Evolutionary conservation across 352 stramenopile genomes (phyloP), one percentile per base, ranked within the genome.

Genomic region (Phytophthora rubi): DNA sequence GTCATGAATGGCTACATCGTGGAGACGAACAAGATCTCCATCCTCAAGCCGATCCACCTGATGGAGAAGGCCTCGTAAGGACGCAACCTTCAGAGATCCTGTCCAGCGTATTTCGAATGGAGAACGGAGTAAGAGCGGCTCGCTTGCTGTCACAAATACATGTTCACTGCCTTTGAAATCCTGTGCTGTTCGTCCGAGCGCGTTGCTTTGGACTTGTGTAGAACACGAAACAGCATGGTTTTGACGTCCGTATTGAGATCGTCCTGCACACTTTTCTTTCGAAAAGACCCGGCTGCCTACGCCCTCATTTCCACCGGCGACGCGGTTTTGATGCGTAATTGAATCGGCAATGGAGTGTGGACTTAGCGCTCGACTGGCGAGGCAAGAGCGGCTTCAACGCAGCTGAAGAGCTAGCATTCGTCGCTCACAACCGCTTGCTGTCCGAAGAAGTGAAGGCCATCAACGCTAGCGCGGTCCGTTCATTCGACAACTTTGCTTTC

Each of bases 1-100:
- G 94, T 99, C 57, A 98, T 99, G 89, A 99, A 99, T 88, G 98
- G 98, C 32, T 98, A 97, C 75, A 98, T 99, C 65, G 97, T 99
- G 54, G 98, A 99, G 76, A 99, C 97, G 23, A 99, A 99, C 86
- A 99, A 99, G 74, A 88, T 96, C 48, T 99, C 99, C 71, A 97
- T 99, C 66, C 86, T 99, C 59, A 98, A 98, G 80, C 97, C 97
- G 9, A 98, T 99, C 72, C 90, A 98, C 77, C 85, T 99, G 64
- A 99, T 99, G 93, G 97, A 99, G 76, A 98, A 99, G 72, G 89
- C 86, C 12, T 94, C 88, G 71, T 95, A 91, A 57, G n/a, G 15
- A n/a, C 35, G 9, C 15, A 48, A 15, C 39, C 7, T n/a, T 0
- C 42, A n/a, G 3, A 48, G 42, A 12, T 48, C 16, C 1, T 23